phyloP scores from a whole-genome alignment of 108 stramenopile species.

The Pseudonitzschia pungens region DNA sequence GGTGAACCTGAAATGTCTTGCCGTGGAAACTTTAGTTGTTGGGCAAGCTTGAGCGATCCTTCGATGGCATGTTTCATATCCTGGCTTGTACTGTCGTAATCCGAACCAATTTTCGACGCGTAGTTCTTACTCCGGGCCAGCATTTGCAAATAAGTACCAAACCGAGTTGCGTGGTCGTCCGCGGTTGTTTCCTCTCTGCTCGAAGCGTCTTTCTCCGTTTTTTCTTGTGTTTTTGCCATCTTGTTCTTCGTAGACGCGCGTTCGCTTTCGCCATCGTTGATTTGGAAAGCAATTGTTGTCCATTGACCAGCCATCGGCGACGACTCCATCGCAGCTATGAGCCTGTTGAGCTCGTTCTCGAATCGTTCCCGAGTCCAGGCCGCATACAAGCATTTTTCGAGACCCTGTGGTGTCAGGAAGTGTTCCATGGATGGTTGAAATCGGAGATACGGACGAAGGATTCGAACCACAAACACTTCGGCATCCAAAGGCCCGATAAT shows the following conservation, averaged over 20 bases:
- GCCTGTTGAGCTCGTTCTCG: conserved; percentile 26
- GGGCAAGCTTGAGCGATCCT: conserved; percentile 53
- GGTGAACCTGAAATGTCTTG: conserved; percentile 30
- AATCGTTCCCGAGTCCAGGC: conserved; percentile 47
- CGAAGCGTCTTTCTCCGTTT: not conserved
- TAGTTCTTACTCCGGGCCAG: conserved; percentile 36
- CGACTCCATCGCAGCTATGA: conserved; percentile 12
- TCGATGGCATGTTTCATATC: conserved; percentile 38
- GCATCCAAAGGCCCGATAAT: conserved; percentile 65
- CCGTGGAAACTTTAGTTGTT: conserved; percentile 50
- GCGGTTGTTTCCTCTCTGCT: not conserved
- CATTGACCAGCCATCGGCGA: conserved; percentile 40
- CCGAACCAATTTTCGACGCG: conserved; percentile 4
- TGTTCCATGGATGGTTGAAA: conserved; percentile 40
- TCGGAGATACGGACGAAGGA: conserved; percentile 70
- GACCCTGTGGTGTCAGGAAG: conserved; percentile 23
- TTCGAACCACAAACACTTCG: conserved; percentile 61
- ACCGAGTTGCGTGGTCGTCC: conserved; percentile 16
- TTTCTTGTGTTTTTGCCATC: not conserved
- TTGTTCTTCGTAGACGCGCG: conserved; percentile 1
- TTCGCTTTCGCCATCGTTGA: conserved; percentile 3
- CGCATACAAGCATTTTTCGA: conserved; percentile 37
- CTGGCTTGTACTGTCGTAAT: not conserved
- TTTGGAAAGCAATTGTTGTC: conserved; percentile 43
- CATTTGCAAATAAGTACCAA: conserved; percentile 33